phyloP scores from a whole-genome alignment of 2,329 filamentous ascomycete species.

The Ilyonectria robusta region DNA sequence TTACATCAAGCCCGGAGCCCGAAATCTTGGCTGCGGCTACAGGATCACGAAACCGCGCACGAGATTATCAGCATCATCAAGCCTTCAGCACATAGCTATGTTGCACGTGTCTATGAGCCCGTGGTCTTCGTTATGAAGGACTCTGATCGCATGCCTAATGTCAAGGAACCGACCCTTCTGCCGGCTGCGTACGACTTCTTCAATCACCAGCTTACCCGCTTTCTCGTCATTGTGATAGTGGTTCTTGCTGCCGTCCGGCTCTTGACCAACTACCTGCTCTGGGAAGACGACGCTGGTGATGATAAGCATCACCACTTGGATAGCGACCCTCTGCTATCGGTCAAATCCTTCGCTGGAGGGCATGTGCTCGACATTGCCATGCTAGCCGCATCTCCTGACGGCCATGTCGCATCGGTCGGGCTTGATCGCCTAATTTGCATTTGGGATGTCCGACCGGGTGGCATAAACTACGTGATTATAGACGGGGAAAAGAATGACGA shows the following conservation, averaged over 20 bases:
- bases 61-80: conserved; percentile 85
- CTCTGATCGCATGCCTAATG: conserved; percentile 74
- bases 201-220: conserved; percentile 70
- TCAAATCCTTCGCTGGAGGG: conserved; percentile 72
- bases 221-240: conserved; percentile 74
- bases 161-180: conserved; percentile 52
- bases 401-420: conserved; percentile 77
- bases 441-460: conserved; percentile 71
- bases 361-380: conserved; percentile 80
- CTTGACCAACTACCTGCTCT: conserved; percentile 81
- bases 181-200: conserved; percentile 75
- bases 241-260: conserved; percentile 76
- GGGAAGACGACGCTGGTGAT: conserved; percentile 69
- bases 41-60: conserved; percentile 83
- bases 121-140: conserved; percentile 79
- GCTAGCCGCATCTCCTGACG: conserved; percentile 73
- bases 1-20: conserved; percentile 84
- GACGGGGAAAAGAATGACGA: conserved; percentile 58
- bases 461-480: conserved; percentile 58
- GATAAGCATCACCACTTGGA: conserved; percentile 61
- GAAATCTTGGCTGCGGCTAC: conserved; percentile 81
- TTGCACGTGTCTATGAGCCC: conserved; percentile 82
- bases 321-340: conserved; percentile 66
- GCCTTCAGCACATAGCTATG: conserved; percentile 78
- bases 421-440: conserved; percentile 78